Conservation (phyloP, 306 rosid species). For the Quercus aquifolioides region DNA sequence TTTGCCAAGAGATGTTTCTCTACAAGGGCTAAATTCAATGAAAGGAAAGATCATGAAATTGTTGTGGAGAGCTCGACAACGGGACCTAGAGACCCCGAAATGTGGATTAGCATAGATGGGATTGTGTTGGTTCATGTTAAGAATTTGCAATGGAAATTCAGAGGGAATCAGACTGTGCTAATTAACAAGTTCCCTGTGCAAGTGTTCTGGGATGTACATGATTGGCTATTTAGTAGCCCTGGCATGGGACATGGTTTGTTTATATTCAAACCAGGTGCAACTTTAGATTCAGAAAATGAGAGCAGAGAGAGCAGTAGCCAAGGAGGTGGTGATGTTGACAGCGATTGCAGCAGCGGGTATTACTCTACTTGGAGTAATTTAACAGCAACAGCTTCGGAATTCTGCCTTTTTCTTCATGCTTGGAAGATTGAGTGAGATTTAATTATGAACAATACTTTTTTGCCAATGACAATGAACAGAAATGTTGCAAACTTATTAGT, state of each 20-base stretch:
- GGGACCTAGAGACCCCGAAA: slow-evolving; percentile 67
- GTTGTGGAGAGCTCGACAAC: slow-evolving; percentile 73
- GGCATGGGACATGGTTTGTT: slow-evolving; percentile 74
- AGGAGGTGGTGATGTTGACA: slow-evolving; percentile 37
- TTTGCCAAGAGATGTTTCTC: slow-evolving; percentile 77
- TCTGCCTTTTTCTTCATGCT: slow-evolving; percentile 61
- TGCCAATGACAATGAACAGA: slow-evolving; percentile 3
- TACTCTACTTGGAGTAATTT: slow-evolving; percentile 45
- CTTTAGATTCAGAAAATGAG: slow-evolving; percentile 46
- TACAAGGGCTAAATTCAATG: slow-evolving; percentile 60
- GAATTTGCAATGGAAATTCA: slow-evolving; percentile 86
- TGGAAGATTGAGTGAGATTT: slow-evolving; percentile 55
- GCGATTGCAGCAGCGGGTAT: slow-evolving; percentile 65
- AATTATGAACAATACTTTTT: not conserved
- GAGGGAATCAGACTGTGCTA: slow-evolving; percentile 75
- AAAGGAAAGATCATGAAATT: slow-evolving; percentile 59
- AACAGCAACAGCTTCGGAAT: slow-evolving; percentile 25
- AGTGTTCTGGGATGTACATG: slow-evolving; percentile 83
- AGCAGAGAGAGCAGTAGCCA: slow-evolving; percentile 43
- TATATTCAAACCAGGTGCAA: slow-evolving; percentile 67
- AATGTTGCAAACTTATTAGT: slow-evolving; percentile 11
- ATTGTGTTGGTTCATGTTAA: slow-evolving; percentile 72
- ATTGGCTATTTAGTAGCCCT: slow-evolving; percentile 65
- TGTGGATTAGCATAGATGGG: slow-evolving; percentile 95
- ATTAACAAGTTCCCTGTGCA: slow-evolving; percentile 66